Conservation (phyloP, 106 monocot species). For the Platanthera zijinensis region DNA sequence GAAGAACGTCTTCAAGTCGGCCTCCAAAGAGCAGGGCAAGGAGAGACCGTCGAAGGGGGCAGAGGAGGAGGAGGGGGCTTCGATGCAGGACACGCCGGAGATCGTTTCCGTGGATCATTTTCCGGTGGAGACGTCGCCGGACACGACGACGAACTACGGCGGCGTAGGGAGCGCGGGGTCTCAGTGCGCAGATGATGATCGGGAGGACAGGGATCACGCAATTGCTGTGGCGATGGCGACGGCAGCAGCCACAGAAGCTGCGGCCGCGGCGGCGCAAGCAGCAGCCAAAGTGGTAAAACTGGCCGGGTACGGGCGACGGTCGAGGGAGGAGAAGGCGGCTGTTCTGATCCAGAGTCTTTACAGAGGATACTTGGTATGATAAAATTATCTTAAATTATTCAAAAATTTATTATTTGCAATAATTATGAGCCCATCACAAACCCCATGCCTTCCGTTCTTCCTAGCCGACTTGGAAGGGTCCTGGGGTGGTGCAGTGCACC, state of each 20-base stretch:
- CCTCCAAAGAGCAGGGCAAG: slow-evolving; percentile 6
- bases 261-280: slow-evolving; percentile 44
- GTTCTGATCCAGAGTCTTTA: slow-evolving; percentile 66
- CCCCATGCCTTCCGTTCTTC: no score
- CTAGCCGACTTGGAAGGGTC: no score
- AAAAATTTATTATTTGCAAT: no score
- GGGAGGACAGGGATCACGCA: slow-evolving; percentile 24
- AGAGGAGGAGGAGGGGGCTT: slow-evolving; percentile 13
- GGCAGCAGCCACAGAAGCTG: slow-evolving; percentile 44
- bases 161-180: slow-evolving; percentile 2
- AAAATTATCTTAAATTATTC: no score
- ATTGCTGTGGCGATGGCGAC: slow-evolving; percentile 37
- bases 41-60: not conserved
- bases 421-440: no score
- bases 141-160: slow-evolving; percentile 19
- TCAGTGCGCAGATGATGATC: slow-evolving; percentile 14
- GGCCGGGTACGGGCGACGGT: slow-evolving; percentile 26
- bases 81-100: slow-evolving; percentile 35
- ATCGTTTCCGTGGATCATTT: slow-evolving; percentile 62
- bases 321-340: slow-evolving; percentile 58
- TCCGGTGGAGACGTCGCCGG: slow-evolving; percentile 49
- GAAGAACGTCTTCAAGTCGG: slow-evolving; percentile 60
- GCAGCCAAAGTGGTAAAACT: slow-evolving; percentile 61
- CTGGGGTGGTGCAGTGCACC: no score
- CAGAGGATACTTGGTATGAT: slow-evolving; percentile 71